Conservation (phyloP, 2,329 filamentous ascomycete genomes). For the Fusarium papillatum region DNA sequence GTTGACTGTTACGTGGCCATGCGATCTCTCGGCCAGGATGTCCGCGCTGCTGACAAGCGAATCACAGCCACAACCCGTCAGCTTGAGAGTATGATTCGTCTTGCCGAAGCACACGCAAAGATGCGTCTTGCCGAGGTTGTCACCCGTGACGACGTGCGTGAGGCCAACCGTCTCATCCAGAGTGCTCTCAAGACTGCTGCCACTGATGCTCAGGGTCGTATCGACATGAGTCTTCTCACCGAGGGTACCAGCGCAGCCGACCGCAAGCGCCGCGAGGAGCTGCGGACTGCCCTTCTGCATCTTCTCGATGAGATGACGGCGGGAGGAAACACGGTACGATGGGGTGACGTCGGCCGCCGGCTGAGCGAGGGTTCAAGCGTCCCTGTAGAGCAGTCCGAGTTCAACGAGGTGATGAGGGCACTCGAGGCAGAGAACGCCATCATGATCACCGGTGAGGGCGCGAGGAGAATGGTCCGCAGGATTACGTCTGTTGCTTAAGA, state of each 20-base stretch:
- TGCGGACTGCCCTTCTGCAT: slow-evolving; percentile 83
- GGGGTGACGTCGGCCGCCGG: slow-evolving; percentile 81
- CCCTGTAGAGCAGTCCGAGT: slow-evolving; percentile 82
- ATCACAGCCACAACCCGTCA: slow-evolving; percentile 98
- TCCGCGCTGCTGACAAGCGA: slow-evolving; percentile 90
- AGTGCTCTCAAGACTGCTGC: slow-evolving; percentile 96
- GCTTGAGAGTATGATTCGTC: slow-evolving; percentile 97
- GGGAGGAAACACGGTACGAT: slow-evolving; percentile 76
- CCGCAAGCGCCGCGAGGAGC: slow-evolving; percentile 83
- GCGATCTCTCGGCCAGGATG: slow-evolving; percentile 91
- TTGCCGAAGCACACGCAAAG: slow-evolving; percentile 96
- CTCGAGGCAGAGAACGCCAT: slow-evolving; percentile 90
- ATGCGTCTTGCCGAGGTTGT: slow-evolving; percentile 89
- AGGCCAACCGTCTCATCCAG: slow-evolving; percentile 94
- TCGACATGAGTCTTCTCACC: slow-evolving; percentile 96
- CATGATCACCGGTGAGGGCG: slow-evolving; percentile 86
- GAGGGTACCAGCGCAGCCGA: slow-evolving; percentile 95
- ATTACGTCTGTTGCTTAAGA: slow-evolving; percentile 62
- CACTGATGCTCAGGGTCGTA: slow-evolving; percentile 93
- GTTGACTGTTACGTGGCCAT: slow-evolving; percentile 93
- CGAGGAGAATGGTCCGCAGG: slow-evolving; percentile 84
- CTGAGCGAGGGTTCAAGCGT: slow-evolving; percentile 80
- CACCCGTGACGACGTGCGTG: slow-evolving; percentile 84
- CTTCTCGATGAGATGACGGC: slow-evolving; percentile 86
- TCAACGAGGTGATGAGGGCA: slow-evolving; percentile 83